Percentiles rank a stretch among this genome's conserved stretches.
Evolutionary conservation across 2,329 filamentous ascomycete species (phyloP).

Genomic region (Penicillium thymicola): DNA sequence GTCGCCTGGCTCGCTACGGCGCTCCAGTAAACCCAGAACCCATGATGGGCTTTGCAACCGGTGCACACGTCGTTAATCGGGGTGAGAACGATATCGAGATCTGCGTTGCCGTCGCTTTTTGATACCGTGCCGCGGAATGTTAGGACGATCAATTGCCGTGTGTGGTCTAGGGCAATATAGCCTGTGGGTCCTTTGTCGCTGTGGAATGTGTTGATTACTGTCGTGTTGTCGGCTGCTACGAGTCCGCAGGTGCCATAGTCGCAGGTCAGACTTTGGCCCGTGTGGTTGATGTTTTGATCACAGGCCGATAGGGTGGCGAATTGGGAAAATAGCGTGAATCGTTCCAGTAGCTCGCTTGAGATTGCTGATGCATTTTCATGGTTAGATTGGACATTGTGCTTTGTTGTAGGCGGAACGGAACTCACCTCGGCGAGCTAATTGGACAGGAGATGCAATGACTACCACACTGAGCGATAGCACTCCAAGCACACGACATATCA

Average conservation of each 20-base stretch:
- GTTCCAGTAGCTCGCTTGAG: not conserved
- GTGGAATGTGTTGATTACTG: not conserved
- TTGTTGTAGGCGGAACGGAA: not conserved
- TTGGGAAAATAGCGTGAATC: not conserved
- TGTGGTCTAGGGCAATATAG: conserved; percentile 1
- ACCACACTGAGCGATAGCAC: not conserved
- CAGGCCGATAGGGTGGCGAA: not conserved
- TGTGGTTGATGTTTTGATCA: conserved; percentile 1
- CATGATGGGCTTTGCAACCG: not conserved
- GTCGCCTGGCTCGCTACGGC: not conserved
- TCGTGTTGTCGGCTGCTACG: not conserved
- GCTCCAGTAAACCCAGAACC: not conserved
- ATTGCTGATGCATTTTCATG: not conserved
- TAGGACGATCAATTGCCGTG: not conserved
- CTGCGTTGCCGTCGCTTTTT: not conserved
- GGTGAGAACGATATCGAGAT: not conserved
- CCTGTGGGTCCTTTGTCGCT: not conserved
- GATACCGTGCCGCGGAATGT: not conserved
- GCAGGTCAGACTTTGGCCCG: not conserved
- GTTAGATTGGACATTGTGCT: not conserved
- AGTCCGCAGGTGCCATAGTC: not conserved
- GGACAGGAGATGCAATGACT: not conserved
- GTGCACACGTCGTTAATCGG: not conserved
- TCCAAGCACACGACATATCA: not conserved
- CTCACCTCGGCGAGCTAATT: not conserved